These are phyloP conservation scores for Carallia brachiata DNA, from an alignment of 345 rosid species.

Conservation along the genomic window DNA sequence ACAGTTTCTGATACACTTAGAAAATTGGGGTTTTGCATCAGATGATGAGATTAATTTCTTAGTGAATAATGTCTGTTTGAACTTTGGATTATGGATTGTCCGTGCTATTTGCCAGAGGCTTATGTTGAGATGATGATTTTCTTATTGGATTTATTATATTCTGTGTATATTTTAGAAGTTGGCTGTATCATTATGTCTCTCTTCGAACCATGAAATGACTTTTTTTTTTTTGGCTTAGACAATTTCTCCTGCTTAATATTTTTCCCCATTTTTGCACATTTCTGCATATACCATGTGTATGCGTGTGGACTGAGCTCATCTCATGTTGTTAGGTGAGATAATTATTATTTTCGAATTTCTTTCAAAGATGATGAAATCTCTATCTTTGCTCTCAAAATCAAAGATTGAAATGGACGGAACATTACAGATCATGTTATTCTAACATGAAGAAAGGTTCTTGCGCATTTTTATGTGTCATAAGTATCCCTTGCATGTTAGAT, in stretches of 20 bases:
- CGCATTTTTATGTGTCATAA: background rate
- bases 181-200: conserved; percentile 19
- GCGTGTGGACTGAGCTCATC: no score
- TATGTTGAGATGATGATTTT: conserved; percentile 21
- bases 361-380: no score
- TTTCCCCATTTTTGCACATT: background rate
- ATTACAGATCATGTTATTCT: no score
- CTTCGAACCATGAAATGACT: background rate
- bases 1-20: conserved; percentile 28
- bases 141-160: conserved; percentile 16
- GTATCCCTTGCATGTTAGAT: no score
- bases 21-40: conserved; percentile 19
- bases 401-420: no score
- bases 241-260: background rate
- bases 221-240: background rate
- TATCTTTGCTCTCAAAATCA: no score
- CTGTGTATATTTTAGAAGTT: conserved; percentile 16
- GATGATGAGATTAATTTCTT: conserved; percentile 24
- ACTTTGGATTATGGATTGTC: conserved; percentile 24
- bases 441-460: no score
- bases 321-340: no score
- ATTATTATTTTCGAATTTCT: no score
- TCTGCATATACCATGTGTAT: no score
- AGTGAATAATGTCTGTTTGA: conserved; percentile 12
- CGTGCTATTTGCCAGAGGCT: conserved; percentile 16